Evolutionary conservation across 1,284 basidiomycete species (phyloP).

Genomic region (Austroboletus novae-zelandiae): DNA sequence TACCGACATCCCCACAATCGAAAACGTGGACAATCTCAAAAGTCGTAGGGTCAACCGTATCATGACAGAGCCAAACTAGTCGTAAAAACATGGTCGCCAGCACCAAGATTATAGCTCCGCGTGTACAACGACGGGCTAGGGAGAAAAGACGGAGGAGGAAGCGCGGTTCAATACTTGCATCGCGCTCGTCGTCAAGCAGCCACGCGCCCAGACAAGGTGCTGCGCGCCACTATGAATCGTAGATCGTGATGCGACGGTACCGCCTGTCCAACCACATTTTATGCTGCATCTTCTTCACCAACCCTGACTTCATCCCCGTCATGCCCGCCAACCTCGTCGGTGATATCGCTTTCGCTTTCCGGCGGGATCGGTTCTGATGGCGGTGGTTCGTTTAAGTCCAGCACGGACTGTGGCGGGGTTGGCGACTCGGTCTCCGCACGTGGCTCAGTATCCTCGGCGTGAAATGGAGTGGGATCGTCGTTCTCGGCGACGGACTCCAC

Average conservation of each 20-base stretch:
- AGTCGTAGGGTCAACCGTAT: background rate
- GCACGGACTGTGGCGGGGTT: slow-evolving; percentile 5
- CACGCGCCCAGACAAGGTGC: slow-evolving; percentile 1
- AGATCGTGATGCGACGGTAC: slow-evolving; percentile 19
- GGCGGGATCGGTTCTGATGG: slow-evolving; percentile 32
- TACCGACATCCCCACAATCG: too few species aligned
- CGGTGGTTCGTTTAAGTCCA: slow-evolving; percentile 31
- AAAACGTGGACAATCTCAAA: background rate
- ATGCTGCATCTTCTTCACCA: slow-evolving; percentile 15
- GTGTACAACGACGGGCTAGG: background rate
- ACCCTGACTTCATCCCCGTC: slow-evolving; percentile 20
- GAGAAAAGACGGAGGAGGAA: slow-evolving; percentile 18
- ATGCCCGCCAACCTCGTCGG: slow-evolving; percentile 27
- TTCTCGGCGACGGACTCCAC: slow-evolving; percentile 4
- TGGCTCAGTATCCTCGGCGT: slow-evolving; percentile 7
- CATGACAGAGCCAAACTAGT: background rate
- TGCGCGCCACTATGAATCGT: background rate
- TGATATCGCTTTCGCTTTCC: slow-evolving; percentile 36
- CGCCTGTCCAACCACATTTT: slow-evolving; percentile 10
- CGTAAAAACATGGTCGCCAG: background rate
- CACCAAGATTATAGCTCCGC: background rate
- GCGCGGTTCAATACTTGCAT: background rate
- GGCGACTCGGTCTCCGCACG: slow-evolving; percentile 10
- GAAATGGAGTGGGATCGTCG: background rate
- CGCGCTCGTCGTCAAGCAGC: slow-evolving; percentile 15